Evolutionary conservation across 345 rosid genomes (phyloP), one percentile per base, ranked within the genome.

Genomic region (Cardamine occulta): DNA sequence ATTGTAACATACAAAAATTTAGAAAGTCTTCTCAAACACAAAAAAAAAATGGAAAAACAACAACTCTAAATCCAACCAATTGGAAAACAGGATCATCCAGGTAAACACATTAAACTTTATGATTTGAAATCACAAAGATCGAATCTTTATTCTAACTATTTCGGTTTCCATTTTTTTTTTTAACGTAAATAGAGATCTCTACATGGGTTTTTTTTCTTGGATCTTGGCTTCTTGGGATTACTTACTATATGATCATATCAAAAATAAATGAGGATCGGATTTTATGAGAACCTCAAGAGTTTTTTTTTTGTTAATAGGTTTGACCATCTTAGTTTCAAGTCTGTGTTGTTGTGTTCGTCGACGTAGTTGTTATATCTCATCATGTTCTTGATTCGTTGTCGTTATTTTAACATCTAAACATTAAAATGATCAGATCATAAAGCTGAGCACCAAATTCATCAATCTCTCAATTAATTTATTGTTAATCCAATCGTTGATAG

Each of bases 31-130:
- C 35, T 59, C 68, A 57, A 56, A 56, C 59, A 59, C 68, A 35
- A 2, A 40, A 21, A 21, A 21, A 21, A 74, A 68, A 19, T 9
- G 47, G 47, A 75, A 66, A 44, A 68, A 60, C 68, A 59, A 31
- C 67, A 18, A 32, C n/a, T 74, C 37, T 57, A 58, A 74, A 66
- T 48, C 68, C 68, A 74, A 58, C 68, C 45, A 67, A 37, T 74
- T 26, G 53, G 18, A 57, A 48, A 53, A 66, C 60, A 66, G 49
- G 62, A 59, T 67, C 62, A 59, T 49, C 73, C 61, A 67, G 79
- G 79, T 74, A 74, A 74, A 21, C 66, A 24, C 45, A 12, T 69
- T 28, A 4, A 26, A 29, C 18, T 14, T 13, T 55, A 10, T 19
- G 52, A 52, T 63, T 51, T 54, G 12, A 29, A 13, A 29, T 31